Evolutionary conservation across 768 basidiomycete genomes (phyloP), one percentile per base, ranked within the genome.

Genomic region (Podaxis sp.): DNA sequence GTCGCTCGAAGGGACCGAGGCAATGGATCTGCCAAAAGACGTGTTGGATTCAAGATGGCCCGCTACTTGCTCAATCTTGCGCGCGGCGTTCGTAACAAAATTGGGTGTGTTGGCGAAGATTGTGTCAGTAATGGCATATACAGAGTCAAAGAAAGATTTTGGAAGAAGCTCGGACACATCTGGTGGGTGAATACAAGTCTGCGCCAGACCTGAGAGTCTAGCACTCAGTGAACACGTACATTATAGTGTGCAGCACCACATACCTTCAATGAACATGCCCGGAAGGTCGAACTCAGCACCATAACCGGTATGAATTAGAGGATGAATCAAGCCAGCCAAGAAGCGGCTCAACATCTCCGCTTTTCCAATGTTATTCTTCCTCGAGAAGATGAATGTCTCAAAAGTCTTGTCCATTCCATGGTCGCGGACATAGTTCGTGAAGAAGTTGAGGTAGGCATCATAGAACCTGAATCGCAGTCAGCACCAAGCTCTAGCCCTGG

Each of bases 191-290:
- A 85, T 80, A 2, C 84, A 81, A 1, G 83, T 72, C 71, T 83
- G 79, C 0, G 87, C 86, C 4, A 89, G 76, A 40, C 87, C 88
- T 87, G 56, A 38, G 22, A 53, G 64, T 38, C 56, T 13, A 24
- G 28, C 33, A 7, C 44, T 33, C 5, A 15, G n/a, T 9, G 1
- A 28, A 5, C 40, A 15, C 19, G 39, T 1, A 0, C 11, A 22
- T 53, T 40, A 44, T 6, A 2, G 51, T 22, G 17, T 12, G 36
- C 12, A 22, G 24, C 46, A 52, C 48, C 28, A 33, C 65, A 24
- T 58, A 88, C 89, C 89, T 76, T 91, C 88, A 1, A 83, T 84
- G 1, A 84, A 71, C 52, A 88, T 71, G 0, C 87, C 89, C 6
- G 83, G 80, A 22, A 87, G 61, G 2, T 70, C 76, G 63, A 89